Evolutionary conservation across 441 rosid species (phyloP).

Genomic region (Kokia cookei): DNA sequence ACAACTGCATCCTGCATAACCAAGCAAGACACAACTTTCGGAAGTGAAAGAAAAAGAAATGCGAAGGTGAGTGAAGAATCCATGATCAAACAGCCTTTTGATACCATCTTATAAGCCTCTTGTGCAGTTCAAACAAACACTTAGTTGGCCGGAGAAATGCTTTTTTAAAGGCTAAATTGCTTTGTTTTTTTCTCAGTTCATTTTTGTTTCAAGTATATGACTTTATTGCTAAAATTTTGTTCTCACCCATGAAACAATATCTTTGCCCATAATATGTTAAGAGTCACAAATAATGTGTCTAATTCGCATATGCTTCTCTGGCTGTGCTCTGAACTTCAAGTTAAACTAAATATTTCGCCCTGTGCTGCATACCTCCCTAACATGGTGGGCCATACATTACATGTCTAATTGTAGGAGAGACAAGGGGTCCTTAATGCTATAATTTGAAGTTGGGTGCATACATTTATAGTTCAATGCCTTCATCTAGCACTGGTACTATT

Average conservation of each 20-base stretch:
- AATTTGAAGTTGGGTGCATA: not conserved
- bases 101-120: slow-evolving; percentile 6
- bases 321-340: not conserved
- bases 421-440: not conserved
- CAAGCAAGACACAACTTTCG: not conserved
- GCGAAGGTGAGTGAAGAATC: not conserved
- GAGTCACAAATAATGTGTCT: not conserved
- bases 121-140: slow-evolving; percentile 12
- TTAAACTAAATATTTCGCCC: not conserved
- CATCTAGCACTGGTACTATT: not conserved
- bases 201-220: not conserved
- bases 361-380: not conserved
- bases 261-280: not conserved
- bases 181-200: slow-evolving; percentile 3
- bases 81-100: not conserved
- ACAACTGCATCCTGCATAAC: slow-evolving; percentile 2
- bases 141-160: slow-evolving; percentile 6
- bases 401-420: not conserved
- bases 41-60: slow-evolving; percentile 3
- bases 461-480: not conserved
- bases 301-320: not conserved
- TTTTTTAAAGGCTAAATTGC: slow-evolving; percentile 9
- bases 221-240: not conserved
- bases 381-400: not conserved
- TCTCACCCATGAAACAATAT: not conserved